Percentiles rank a stretch among this genome's conserved stretches.
Evolutionary conservation across 805 yeast species (phyloP).

Genomic region (Zygotorulaspora danielsina): DNA sequence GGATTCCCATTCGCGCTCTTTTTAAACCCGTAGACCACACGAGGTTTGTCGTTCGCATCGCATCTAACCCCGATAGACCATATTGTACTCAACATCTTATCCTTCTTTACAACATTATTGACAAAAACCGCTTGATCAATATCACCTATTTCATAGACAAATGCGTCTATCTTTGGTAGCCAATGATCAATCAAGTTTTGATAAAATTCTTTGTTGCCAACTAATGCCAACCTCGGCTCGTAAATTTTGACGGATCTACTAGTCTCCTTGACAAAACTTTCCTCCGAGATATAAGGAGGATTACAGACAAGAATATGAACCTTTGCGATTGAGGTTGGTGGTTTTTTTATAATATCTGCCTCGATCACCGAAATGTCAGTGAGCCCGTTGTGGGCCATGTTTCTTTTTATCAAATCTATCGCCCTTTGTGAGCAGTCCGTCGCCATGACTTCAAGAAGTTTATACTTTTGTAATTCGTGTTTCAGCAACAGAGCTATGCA

Average conservation of each 20-base stretch:
- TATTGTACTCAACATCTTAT: constrained; percentile 17
- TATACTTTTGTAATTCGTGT: constrained; percentile 21
- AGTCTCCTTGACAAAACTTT: constrained; percentile 38
- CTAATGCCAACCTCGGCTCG: constrained; percentile 78
- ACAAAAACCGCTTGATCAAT: constrained; percentile 50
- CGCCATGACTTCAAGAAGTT: constrained; percentile 37
- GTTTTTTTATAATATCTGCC: constrained; percentile 6
- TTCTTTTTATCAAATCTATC: constrained; percentile 35
- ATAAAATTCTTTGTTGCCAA: constrained; percentile 75
- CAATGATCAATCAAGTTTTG: constrained; percentile 47
- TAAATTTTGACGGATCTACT: constrained; percentile 60
- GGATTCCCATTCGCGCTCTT: constrained; percentile 15
- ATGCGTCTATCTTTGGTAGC: constrained; percentile 42
- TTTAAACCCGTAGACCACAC: constrained; percentile 67
- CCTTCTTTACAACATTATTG: constrained; percentile 13
- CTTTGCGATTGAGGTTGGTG: not conserved
- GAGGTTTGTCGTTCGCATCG: constrained; percentile 49
- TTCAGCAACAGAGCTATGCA: constrained; percentile 65
- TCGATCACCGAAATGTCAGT: constrained; percentile 2
- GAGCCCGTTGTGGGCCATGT: constrained; percentile 6
- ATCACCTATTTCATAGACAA: constrained; percentile 77
- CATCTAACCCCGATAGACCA: constrained; percentile 50
- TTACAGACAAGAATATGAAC: constrained; percentile 68
- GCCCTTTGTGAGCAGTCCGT: constrained; percentile 58
- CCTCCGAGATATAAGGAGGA: constrained; percentile 73